phyloP scores from a whole-genome alignment of 2,329 filamentous ascomycete genomes.

The Cladosporium austrohemisphaericum region DNA sequence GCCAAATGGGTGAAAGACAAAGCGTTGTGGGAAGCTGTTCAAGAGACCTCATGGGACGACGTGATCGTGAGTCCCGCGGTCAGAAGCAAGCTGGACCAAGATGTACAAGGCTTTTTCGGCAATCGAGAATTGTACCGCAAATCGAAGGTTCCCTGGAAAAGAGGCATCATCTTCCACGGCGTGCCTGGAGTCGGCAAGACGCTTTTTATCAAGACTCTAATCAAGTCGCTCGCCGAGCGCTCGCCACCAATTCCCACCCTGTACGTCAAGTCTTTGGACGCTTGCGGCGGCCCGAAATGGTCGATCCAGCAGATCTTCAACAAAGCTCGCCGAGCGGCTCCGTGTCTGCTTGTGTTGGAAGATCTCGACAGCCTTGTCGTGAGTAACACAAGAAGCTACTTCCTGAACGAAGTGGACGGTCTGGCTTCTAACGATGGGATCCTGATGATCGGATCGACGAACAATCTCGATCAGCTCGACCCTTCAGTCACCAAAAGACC shows the following conservation, averaged over 20 bases:
- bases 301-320: conserved; percentile 53
- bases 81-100: conserved; percentile 41
- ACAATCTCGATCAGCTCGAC: conserved; percentile 44
- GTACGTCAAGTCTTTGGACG: conserved; percentile 34
- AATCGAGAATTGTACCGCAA: conserved; percentile 37
- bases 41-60: conserved; percentile 43
- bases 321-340: conserved; percentile 59
- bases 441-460: conserved; percentile 9
- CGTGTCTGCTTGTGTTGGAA: conserved; percentile 68
- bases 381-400: conserved; percentile 59
- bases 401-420: conserved; percentile 69
- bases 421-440: conserved; percentile 45
- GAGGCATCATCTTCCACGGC: conserved; percentile 44
- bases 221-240: conserved; percentile 37
- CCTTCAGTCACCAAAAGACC: conserved; percentile 60
- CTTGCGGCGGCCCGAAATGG: conserved; percentile 18
- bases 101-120: conserved; percentile 40
- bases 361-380: conserved; percentile 66
- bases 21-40: conserved; percentile 38
- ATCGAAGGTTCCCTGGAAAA: conserved; percentile 46
- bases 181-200: conserved; percentile 42
- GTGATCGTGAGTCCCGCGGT: conserved; percentile 44
- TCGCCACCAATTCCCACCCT: conserved; percentile 35
- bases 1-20: conserved; percentile 39
- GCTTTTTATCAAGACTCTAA: conserved; percentile 39